phyloP scores from a whole-genome alignment of 192 early-diverging fungal genomes.

The Lobulomyces angularis region DNA sequence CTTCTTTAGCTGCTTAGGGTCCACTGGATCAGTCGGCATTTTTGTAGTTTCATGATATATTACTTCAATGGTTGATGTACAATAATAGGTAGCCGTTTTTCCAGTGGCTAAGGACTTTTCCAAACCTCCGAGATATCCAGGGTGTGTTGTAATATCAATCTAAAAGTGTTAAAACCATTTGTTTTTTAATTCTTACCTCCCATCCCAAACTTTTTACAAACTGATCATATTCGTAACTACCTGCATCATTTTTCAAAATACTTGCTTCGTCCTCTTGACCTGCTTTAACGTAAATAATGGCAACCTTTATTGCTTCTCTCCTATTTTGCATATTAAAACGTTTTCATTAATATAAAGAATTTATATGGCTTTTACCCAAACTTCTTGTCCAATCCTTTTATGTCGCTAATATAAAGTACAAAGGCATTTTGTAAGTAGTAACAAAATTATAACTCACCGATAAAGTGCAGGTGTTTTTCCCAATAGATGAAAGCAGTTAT shows the following conservation, averaged over 20 bases:
- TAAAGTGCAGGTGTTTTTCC: slow-evolving; percentile 49
- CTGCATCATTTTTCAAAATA: slow-evolving; percentile 65
- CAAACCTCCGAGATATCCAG: slow-evolving; percentile 77
- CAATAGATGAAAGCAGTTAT: slow-evolving; percentile 52
- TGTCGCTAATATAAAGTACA: too few relatives aligned
- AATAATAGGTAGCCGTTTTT: slow-evolving; percentile 63
- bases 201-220: slow-evolving; percentile 90
- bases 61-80: slow-evolving; percentile 71
- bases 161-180: slow-evolving; percentile 5
- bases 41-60: slow-evolving; percentile 81
- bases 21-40: slow-evolving; percentile 71
- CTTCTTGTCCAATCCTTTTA: slow-evolving; percentile 68
- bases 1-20: slow-evolving; percentile 84
- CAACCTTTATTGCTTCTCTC: slow-evolving; percentile 83
- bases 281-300: slow-evolving; percentile 77
- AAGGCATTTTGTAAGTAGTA: too few relatives aligned
- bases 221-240: slow-evolving; percentile 61
- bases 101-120: slow-evolving; percentile 72
- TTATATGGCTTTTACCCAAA: slow-evolving; percentile 38
- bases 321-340: slow-evolving; percentile 16
- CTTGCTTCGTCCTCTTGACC: slow-evolving; percentile 81
- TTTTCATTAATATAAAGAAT: slow-evolving; percentile 5
- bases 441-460: too few relatives aligned
- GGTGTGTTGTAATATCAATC: slow-evolving; percentile 68
- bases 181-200: slow-evolving; percentile 37